Conservation (phyloP, 2,329 filamentous ascomycete species). For the Hirsutella rhossiliensis region DNA sequence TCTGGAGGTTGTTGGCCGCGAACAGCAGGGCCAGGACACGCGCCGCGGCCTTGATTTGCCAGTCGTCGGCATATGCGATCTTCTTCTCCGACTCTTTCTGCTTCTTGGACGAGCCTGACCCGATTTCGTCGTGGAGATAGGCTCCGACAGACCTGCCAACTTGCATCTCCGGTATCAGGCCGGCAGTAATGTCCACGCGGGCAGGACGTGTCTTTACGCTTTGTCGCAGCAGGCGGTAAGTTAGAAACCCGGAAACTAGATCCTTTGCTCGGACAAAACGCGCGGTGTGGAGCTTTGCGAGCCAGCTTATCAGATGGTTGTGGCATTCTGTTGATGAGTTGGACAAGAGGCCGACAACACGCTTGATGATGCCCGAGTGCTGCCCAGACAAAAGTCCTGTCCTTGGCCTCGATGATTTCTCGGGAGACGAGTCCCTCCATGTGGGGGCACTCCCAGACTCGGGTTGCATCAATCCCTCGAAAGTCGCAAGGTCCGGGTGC, state of each 20-base stretch:
- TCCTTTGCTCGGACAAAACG: constrained; percentile 68
- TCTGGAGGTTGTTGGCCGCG: constrained; percentile 56
- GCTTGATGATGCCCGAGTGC: constrained; percentile 76
- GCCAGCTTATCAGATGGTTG: constrained; percentile 65
- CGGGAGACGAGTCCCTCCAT: constrained; percentile 7
- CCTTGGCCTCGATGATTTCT: constrained; percentile 12
- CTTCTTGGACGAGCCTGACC: constrained; percentile 38
- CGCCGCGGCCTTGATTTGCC: constrained; percentile 76
- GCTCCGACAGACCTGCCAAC: constrained; percentile 49
- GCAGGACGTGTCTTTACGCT: constrained; percentile 52
- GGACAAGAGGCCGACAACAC: constrained; percentile 67
- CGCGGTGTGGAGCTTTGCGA: constrained; percentile 54
- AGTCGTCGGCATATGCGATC: constrained; percentile 66
- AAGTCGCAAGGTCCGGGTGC: constrained; percentile 30
- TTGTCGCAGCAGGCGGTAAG: constrained; percentile 64
- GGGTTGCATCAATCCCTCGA: constrained; percentile 27
- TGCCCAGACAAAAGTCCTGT: constrained; percentile 43
- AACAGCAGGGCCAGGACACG: constrained; percentile 73
- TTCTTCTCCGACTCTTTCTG: constrained; percentile 41
- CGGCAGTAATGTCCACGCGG: constrained; percentile 48
- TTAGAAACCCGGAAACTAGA: constrained; percentile 65
- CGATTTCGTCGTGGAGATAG: constrained; percentile 68
- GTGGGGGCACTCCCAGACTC: constrained; percentile 5
- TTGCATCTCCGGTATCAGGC: constrained; percentile 62
- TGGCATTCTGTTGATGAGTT: constrained; percentile 68